phyloP scores from a whole-genome alignment of 2,329 filamentous ascomycete species.

The Basipetospora chlamydospora region DNA sequence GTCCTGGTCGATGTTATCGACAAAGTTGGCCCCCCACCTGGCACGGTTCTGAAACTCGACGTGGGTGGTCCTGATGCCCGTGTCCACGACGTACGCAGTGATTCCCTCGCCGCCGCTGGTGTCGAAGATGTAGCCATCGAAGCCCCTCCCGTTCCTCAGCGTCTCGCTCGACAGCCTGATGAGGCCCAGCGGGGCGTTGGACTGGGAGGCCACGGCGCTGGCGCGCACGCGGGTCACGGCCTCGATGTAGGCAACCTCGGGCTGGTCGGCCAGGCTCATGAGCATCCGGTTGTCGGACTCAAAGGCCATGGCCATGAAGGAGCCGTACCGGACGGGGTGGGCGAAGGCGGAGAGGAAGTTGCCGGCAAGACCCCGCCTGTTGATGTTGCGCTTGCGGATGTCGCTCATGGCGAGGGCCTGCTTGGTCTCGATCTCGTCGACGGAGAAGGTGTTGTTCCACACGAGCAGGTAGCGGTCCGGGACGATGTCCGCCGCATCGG shows the following conservation, averaged over 20 bases:
- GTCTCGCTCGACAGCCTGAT: constrained; percentile 33
- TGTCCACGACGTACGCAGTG: constrained; percentile 51
- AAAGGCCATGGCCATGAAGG: constrained; percentile 38
- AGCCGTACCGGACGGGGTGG: constrained; percentile 24
- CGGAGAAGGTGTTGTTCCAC: constrained; percentile 39
- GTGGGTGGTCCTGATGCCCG: constrained; percentile 44
- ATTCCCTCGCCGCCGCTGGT: constrained; percentile 36
- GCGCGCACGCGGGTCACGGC: constrained; percentile 33
- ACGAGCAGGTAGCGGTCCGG: constrained; percentile 49
- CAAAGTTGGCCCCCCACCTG: constrained; percentile 35
- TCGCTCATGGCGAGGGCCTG: constrained; percentile 30
- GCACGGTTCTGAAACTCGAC: constrained; percentile 41
- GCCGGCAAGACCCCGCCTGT: constrained; percentile 33
- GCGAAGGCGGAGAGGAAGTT: constrained; percentile 31
- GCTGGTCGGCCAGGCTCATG: constrained; percentile 29
- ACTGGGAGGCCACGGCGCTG: constrained; percentile 31
- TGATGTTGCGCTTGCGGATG: constrained; percentile 42
- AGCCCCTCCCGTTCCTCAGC: constrained; percentile 12
- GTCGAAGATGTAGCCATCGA: constrained; percentile 34
- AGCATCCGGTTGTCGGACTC: constrained; percentile 37
- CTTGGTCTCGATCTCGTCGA: constrained; percentile 33
- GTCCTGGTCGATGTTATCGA: constrained; percentile 31
- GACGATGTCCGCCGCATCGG: constrained; percentile 31
- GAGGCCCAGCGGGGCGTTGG: constrained; percentile 37
- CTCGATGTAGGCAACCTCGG: constrained; percentile 38